Base-by-base conservation (phyloP, 139 green algal genomes). In the Mychonastes homosphaera region DNA sequence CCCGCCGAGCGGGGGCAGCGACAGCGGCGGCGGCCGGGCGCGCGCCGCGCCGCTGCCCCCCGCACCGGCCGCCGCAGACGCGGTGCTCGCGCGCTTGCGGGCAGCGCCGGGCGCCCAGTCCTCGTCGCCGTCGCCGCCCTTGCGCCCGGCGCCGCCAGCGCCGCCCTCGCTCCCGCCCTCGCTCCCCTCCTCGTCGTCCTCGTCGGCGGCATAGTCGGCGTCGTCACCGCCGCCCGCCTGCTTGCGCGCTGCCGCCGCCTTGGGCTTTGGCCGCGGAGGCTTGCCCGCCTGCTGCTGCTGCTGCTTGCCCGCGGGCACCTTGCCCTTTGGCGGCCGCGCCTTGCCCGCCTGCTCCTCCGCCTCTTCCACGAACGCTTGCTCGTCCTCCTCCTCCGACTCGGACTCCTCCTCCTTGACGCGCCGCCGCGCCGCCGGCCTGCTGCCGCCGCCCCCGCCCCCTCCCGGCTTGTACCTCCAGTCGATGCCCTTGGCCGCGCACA, bases 401-500 rank as follows among this genome's bases (percentile, higher is more conserved):
- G 30, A 45, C 44, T 54, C 39, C 57, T 38, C 40, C 27, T 30
- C 24, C 47, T 65, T 13, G n/a, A 45, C 27, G 29, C 55, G 38
- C 59, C 47, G 59, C 59, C 49, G 38, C 43, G 43, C 43, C 43
- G 43, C 43, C 12, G 12, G 60, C 26, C 34, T 67, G 49, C 49
- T 67, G 34, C 44, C 62, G 19, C 35, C 52, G 18, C 43, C 21
- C 19, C 44, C 62, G 5, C 41, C 62, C n/a, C 47, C 44, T 3
- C 35, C 54, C 9, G 21, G 44, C 19, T 35, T 32, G 1, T 62
- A 29, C 9, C 24, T 62, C 72, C 72, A 79, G n/a, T 63, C 61
- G 26, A 73, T 62, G 59, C 55, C 63, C 10, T 61, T 59, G 39
- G 64, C 27, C 53, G 57, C 53, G 64, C 74, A 82, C 29, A 82